Conservation (phyloP, 2,329 filamentous ascomycete species). For the Knufia petricola region DNA sequence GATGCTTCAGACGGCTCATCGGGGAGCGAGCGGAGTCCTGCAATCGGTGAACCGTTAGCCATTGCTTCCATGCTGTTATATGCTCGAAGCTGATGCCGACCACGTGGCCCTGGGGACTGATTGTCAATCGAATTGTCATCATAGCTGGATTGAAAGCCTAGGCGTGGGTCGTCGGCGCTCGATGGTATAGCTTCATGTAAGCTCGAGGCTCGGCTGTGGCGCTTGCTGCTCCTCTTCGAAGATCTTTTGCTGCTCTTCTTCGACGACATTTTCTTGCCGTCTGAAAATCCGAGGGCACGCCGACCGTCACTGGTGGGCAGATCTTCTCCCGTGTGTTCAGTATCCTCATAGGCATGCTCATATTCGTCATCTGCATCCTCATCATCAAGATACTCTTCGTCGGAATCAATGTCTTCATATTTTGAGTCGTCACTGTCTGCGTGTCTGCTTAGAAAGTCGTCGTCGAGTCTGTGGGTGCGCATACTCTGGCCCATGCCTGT, state of each 20-base stretch:
- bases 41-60: slow-evolving; percentile 1
- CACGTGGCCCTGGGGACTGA: not conserved
- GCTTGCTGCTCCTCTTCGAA: slow-evolving; percentile 7
- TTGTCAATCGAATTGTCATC: not conserved
- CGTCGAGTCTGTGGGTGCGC: slow-evolving; percentile 61
- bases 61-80: slow-evolving; percentile 3
- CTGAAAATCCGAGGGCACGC: slow-evolving; percentile 22
- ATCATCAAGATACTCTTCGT: slow-evolving; percentile 30
- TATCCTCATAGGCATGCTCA: slow-evolving; percentile 12
- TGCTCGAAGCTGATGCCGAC: not conserved
- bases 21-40: not conserved
- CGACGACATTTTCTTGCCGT: slow-evolving; percentile 13
- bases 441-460: slow-evolving; percentile 46
- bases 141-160: not conserved
- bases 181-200: not conserved
- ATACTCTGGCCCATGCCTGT: slow-evolving; percentile 63
- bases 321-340: slow-evolving; percentile 10
- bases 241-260: slow-evolving; percentile 19
- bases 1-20: not conserved
- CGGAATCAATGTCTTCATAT: slow-evolving; percentile 32
- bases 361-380: slow-evolving; percentile 22
- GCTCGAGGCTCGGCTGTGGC: slow-evolving; percentile 9
- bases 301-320: slow-evolving; percentile 29
- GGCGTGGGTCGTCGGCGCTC: not conserved
- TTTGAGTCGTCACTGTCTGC: slow-evolving; percentile 20